Percentiles rank a stretch among this genome's conserved stretches.
Evolutionary conservation across 495 filamentous ascomycete genomes (phyloP).

Genomic region (Daldinia concentrica): DNA sequence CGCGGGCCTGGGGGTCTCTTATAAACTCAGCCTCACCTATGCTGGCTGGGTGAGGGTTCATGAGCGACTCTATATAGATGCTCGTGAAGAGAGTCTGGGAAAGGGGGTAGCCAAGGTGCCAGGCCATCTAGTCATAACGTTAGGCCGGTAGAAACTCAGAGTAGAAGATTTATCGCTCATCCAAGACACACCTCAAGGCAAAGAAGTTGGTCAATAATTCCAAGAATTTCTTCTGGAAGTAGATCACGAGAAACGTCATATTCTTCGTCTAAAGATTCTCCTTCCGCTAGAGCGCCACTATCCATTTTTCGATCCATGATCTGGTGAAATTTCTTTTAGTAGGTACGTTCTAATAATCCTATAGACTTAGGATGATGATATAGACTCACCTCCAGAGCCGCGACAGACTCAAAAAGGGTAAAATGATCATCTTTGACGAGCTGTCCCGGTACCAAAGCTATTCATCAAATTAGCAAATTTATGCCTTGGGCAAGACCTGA

Average conservation of each 20-base stretch:
- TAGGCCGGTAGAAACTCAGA: slow-evolving; percentile 25
- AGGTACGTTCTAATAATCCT: slow-evolving; percentile 1
- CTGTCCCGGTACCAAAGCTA: slow-evolving; percentile 80
- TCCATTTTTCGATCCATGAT: slow-evolving; percentile 99
- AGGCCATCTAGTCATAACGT: slow-evolving; percentile 76
- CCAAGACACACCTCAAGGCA: slow-evolving; percentile 78
- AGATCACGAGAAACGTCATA: slow-evolving; percentile 80
- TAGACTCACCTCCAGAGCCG: slow-evolving; percentile 84
- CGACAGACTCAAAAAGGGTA: slow-evolving; percentile 92
- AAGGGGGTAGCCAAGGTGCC: slow-evolving; percentile 93
- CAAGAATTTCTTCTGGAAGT: slow-evolving; percentile 80
- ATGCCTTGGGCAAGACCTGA: not conserved
- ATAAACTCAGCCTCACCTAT: slow-evolving; percentile 77
- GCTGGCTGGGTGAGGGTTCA: slow-evolving; percentile 72
- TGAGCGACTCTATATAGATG: slow-evolving; percentile 85
- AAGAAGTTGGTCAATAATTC: slow-evolving; percentile 93
- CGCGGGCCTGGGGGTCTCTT: slow-evolving; percentile 41
- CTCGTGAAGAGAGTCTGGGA: slow-evolving; percentile 97
- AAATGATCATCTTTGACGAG: slow-evolving; percentile 95
- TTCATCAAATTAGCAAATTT: slow-evolving; percentile 23
- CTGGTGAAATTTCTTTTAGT: slow-evolving; percentile 54
- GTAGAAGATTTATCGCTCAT: slow-evolving; percentile 16
- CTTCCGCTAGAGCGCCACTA: slow-evolving; percentile 79
- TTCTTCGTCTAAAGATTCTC: slow-evolving; percentile 81
- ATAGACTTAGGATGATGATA: not conserved